Percentiles rank a stretch among this genome's conserved stretches.
phyloP scores from a whole-genome alignment of 352 stramenopile species.

The Phytophthora tubulina region DNA sequence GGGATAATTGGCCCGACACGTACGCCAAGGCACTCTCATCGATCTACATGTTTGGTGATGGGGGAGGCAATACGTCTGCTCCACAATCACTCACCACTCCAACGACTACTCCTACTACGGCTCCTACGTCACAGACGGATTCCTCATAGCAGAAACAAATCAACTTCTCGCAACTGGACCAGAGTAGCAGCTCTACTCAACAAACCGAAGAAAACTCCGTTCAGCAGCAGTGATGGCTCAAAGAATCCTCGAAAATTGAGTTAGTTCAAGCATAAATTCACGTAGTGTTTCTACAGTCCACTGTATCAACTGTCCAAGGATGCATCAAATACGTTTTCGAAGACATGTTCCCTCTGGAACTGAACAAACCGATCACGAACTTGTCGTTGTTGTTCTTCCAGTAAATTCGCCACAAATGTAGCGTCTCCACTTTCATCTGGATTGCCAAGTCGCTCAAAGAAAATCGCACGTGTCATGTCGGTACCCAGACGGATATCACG shows the following conservation, averaged over 20 bases:
- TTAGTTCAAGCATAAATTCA: too few relatives aligned
- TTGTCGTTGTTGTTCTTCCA: slow-evolving; percentile 26
- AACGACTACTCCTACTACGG: background rate
- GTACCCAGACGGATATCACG: slow-evolving; percentile 14
- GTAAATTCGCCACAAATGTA: slow-evolving; percentile 23
- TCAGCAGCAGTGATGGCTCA: slow-evolving; percentile 4
- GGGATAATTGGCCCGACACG: slow-evolving; percentile 33
- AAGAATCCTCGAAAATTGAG: background rate
- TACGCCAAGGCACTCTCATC: slow-evolving; percentile 40
- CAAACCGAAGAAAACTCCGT: slow-evolving; percentile 1
- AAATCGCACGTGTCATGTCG: slow-evolving; percentile 15
- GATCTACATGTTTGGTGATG: slow-evolving; percentile 34
- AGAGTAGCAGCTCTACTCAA: slow-evolving; percentile 6
- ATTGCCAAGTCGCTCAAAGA: slow-evolving; percentile 23
- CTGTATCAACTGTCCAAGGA: background rate
- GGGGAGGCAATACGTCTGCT: background rate
- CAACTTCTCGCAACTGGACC: slow-evolving; percentile 17
- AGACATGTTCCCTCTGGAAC: slow-evolving; percentile 18
- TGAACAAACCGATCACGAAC: slow-evolving; percentile 13
- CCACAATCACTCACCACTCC: background rate
- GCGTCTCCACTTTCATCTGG: slow-evolving; percentile 20
- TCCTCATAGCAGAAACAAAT: slow-evolving; percentile 2
- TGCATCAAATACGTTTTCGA: background rate
- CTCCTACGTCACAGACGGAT: background rate
- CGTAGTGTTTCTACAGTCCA: too few relatives aligned